Evolutionary conservation across 495 filamentous ascomycete genomes (phyloP).

Genomic region (Trichoderma asperelloides): DNA sequence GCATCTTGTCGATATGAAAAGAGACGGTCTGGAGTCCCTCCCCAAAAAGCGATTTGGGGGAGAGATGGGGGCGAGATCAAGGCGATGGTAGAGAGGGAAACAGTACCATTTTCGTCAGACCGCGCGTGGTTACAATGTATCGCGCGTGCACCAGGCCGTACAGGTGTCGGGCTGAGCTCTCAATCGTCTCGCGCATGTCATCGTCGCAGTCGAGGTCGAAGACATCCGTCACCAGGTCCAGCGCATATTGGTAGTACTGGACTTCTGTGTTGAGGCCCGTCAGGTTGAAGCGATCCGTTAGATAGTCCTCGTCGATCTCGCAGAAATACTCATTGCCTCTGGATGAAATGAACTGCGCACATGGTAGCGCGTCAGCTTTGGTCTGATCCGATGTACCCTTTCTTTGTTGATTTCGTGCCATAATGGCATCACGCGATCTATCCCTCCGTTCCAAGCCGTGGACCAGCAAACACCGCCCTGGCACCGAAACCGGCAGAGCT

Average conservation of each 20-base stretch:
- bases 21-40: too few species aligned
- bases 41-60: background rate
- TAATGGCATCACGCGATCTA: background rate
- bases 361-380: constrained; percentile 9
- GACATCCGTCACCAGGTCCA: constrained; percentile 98
- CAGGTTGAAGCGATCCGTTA: constrained; percentile 96
- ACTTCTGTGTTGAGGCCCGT: constrained; percentile 96
- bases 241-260: constrained; percentile 95
- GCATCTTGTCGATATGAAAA: background rate
- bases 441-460: background rate
- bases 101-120: constrained; percentile 89
- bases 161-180: constrained; percentile 92
- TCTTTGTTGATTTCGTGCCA: background rate
- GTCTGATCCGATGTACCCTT: background rate
- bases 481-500: background rate
- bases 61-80: background rate
- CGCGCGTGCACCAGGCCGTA: constrained; percentile 95
- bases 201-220: constrained; percentile 99
- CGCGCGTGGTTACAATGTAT: constrained; percentile 94
- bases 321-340: constrained; percentile 99
- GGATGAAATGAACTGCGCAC: constrained; percentile 84
- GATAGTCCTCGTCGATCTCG: constrained; percentile 98
- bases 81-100: constrained; percentile 8
- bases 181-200: constrained; percentile 94
- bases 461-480: background rate